phyloP scores from a whole-genome alignment of 192 early-diverging fungal species.

The Lobosporangium transversale region DNA sequence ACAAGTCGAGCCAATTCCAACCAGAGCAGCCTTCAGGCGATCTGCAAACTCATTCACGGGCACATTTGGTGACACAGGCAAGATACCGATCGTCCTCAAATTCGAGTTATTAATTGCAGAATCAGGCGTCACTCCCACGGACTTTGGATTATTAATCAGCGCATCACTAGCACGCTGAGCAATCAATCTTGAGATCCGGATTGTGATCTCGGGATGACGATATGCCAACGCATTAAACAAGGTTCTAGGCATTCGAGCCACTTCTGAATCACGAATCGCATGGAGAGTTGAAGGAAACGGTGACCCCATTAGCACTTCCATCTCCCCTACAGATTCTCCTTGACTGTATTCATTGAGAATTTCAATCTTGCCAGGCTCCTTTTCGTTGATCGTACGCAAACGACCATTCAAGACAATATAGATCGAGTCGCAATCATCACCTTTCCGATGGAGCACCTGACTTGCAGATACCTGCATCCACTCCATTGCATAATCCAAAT shows the following conservation, averaged over 20 bases:
- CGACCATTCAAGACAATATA: slow-evolving; percentile 95
- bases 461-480: slow-evolving; percentile 96
- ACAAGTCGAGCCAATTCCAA: slow-evolving; percentile 73
- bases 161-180: slow-evolving; percentile 64
- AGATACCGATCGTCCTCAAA: slow-evolving; percentile 92
- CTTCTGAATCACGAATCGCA: slow-evolving; percentile 97
- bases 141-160: slow-evolving; percentile 10
- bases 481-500: slow-evolving; percentile 88
- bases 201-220: slow-evolving; percentile 90
- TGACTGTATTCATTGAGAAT: slow-evolving; percentile 94
- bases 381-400: slow-evolving; percentile 84
- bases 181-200: slow-evolving; percentile 91
- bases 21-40: slow-evolving; percentile 77
- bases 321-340: slow-evolving; percentile 95
- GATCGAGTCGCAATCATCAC: slow-evolving; percentile 87
- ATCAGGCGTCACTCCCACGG: slow-evolving; percentile 51
- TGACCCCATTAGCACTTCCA: slow-evolving; percentile 83
- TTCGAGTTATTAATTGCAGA: slow-evolving; percentile 89
- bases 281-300: slow-evolving; percentile 88
- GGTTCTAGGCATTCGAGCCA: slow-evolving; percentile 94
- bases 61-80: slow-evolving; percentile 85
- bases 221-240: slow-evolving; percentile 92
- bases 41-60: slow-evolving; percentile 92
- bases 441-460: slow-evolving; percentile 91
- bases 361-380: slow-evolving; percentile 71